Evolutionary conservation across 306 rosid genomes (phyloP).

Genomic region (Boehmeria nivea): DNA sequence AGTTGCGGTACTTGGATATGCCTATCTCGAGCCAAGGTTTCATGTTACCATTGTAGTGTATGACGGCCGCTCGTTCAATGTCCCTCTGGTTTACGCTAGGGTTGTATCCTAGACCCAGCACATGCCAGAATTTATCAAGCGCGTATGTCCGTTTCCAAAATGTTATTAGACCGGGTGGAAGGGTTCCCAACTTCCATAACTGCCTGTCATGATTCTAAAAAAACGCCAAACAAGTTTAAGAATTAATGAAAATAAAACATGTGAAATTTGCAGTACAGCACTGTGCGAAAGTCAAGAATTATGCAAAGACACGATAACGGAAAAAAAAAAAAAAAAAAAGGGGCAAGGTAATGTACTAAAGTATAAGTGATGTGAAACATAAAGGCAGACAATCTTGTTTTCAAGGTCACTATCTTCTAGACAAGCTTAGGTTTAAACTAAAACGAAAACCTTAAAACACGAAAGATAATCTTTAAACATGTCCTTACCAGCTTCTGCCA

Average conservation of each 20-base stretch:
- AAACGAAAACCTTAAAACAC: no score
- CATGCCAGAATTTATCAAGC: slow-evolving; percentile 70
- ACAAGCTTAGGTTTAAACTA: no score
- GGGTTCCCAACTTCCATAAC: slow-evolving; percentile 91
- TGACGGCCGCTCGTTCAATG: slow-evolving; percentile 70
- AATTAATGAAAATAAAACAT: slow-evolving; percentile 14
- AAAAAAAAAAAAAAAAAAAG: no score
- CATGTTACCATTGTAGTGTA: slow-evolving; percentile 92
- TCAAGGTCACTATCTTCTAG: no score
- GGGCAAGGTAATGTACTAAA: no score
- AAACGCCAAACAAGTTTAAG: no score
- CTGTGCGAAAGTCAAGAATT: background rate
- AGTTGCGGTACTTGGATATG: slow-evolving; percentile 67
- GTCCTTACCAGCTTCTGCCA: slow-evolving; percentile 92
- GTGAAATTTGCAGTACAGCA: slow-evolving; percentile 2
- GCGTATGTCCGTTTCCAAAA: slow-evolving; percentile 85
- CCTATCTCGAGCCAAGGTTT: slow-evolving; percentile 98
- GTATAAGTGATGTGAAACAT: no score
- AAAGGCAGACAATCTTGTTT: no score
- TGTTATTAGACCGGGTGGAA: slow-evolving; percentile 95
- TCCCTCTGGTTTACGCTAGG: slow-evolving; percentile 57
- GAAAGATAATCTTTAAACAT: slow-evolving; percentile 5
- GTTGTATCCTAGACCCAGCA: slow-evolving; percentile 84
- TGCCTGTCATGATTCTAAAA: slow-evolving; percentile 85
- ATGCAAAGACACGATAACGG: no score